Evolutionary conservation across 129 eudicot species (phyloP).

Genomic region (Flaveria trinervia): DNA sequence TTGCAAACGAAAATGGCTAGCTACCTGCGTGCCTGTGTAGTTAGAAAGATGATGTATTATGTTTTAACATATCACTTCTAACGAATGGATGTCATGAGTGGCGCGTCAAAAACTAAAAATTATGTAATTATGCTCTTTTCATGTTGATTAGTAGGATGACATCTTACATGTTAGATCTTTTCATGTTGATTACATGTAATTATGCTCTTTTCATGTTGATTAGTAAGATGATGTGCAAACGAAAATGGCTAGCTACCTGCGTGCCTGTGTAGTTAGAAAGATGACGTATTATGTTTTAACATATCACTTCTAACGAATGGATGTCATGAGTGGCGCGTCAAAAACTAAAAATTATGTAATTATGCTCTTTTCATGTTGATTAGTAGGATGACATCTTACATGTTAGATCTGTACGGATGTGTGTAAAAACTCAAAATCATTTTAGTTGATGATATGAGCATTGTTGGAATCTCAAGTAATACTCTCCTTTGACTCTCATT

Average conservation of each 20-base stretch:
- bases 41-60: background rate
- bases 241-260: conserved; percentile 9
- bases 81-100: background rate
- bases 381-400: background rate
- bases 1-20: conserved; percentile 14
- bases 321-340: background rate
- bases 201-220: background rate
- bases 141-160: background rate
- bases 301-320: background rate
- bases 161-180: no score
- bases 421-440: background rate
- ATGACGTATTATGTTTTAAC: background rate
- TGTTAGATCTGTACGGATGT: conserved; percentile 3
- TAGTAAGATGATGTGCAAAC: conserved; percentile 3
- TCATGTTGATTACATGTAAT: no score
- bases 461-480: background rate
- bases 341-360: conserved; percentile 3
- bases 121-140: background rate
- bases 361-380: background rate
- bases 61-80: conserved; percentile 4
- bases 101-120: background rate
- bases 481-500: background rate
- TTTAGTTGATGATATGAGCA: background rate
- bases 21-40: conserved; percentile 1
- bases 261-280: background rate